Conservation (phyloP, 495 filamentous ascomycete species). For the Daldinia caldariorum region DNA sequence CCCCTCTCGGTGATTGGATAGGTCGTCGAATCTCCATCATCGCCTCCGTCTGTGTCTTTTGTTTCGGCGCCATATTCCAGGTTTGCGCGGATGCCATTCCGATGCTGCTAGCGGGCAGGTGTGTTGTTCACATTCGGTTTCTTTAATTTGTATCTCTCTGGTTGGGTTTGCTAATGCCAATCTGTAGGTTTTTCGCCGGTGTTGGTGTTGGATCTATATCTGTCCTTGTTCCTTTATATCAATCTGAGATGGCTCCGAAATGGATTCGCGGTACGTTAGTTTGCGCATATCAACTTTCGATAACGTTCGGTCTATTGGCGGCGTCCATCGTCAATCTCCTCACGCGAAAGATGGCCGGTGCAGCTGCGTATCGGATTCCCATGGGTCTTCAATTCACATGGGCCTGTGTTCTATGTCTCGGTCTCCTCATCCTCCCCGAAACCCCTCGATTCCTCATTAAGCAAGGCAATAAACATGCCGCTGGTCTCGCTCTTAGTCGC, state of each 20-base stretch:
- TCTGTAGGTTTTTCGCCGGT: slow-evolving; percentile 71
- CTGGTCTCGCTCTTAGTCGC: slow-evolving; percentile 74
- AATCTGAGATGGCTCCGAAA: slow-evolving; percentile 90
- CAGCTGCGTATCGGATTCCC: slow-evolving; percentile 83
- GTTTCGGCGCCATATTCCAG: slow-evolving; percentile 83
- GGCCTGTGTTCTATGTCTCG: slow-evolving; percentile 78
- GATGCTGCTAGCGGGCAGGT: slow-evolving; percentile 66
- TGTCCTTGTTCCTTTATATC: slow-evolving; percentile 83
- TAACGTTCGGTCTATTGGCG: slow-evolving; percentile 83
- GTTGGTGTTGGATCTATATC: slow-evolving; percentile 87
- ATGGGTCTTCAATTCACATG: slow-evolving; percentile 86
- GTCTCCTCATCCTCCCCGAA: slow-evolving; percentile 82
- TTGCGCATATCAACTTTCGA: slow-evolving; percentile 88
- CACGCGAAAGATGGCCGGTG: slow-evolving; percentile 69
- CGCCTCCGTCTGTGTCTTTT: slow-evolving; percentile 74
- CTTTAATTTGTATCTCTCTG: neutral
- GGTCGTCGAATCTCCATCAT: slow-evolving; percentile 84
- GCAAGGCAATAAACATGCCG: slow-evolving; percentile 72
- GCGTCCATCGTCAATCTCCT: slow-evolving; percentile 86
- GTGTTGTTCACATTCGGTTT: slow-evolving; percentile 44
- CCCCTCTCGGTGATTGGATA: slow-evolving; percentile 76
- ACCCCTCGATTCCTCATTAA: slow-evolving; percentile 91
- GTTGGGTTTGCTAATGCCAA: slow-evolving; percentile 23
- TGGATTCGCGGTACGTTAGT: slow-evolving; percentile 94
- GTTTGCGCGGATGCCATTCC: slow-evolving; percentile 73